These are phyloP conservation scores for Sporisorium sorghi DNA, from an alignment of 1,284 basidiomycete genomes.

Conservation along the genomic window DNA sequence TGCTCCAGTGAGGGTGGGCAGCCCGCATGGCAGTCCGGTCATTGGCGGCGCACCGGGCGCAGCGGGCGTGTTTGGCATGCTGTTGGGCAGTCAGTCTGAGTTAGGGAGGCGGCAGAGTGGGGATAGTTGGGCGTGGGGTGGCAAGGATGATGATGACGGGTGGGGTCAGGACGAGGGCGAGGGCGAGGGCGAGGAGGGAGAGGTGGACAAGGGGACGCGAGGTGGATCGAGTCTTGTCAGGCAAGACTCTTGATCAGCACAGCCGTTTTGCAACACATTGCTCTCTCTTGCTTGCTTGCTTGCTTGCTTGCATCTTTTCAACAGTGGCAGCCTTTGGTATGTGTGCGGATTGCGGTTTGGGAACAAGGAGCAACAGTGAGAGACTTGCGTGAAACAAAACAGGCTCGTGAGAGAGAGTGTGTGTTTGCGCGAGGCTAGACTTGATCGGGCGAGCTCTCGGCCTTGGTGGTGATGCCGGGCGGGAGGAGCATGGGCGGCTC, in stretches of 20 bases:
- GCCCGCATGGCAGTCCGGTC: slow-evolving; percentile 18
- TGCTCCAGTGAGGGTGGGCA: not conserved
- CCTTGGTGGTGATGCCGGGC: not conserved
- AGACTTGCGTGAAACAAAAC: no score
- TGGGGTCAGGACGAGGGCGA: not conserved
- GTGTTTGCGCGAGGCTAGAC: not conserved
- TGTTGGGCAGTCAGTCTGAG: slow-evolving; percentile 13
- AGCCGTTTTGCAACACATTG: not conserved
- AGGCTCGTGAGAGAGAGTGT: not conserved
- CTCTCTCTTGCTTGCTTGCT: no score
- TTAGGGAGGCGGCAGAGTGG: slow-evolving; percentile 8
- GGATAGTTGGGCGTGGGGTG: slow-evolving; percentile 30
- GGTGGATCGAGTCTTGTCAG: no score
- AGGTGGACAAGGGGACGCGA: no score
- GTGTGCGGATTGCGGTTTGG: not conserved
- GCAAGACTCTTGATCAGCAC: not conserved
- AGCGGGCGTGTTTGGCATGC: slow-evolving; percentile 30
- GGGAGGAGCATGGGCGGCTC: slow-evolving; percentile 77
- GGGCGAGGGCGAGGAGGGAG: no score
- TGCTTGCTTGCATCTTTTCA: no score
- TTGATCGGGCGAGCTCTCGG: slow-evolving; percentile 11
- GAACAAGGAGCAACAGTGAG: no score
- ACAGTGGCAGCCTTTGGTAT: no score
- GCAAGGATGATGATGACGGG: not conserved
- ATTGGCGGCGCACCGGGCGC: slow-evolving; percentile 18